Evolutionary conservation across 1,284 basidiomycete species (phyloP).

Genomic region (Heterobasidion occidentale): DNA sequence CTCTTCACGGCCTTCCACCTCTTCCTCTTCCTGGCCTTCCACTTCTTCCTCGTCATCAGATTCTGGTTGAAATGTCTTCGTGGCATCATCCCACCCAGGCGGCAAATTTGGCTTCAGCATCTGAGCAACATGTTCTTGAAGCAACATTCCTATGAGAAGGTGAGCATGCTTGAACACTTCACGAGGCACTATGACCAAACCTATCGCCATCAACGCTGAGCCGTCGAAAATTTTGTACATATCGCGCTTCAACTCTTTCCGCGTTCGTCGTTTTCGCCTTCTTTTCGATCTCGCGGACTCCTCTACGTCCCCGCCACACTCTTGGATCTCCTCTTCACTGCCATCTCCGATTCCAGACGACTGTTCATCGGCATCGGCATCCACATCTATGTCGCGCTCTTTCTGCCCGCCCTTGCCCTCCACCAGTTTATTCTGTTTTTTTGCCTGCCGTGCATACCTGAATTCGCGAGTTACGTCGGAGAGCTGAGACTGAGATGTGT

Average conservation of each 20-base stretch:
- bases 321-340: neutral
- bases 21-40: slow-evolving; percentile 11
- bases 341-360: neutral
- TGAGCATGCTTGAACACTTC: neutral
- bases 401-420: neutral
- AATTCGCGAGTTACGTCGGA: slow-evolving; percentile 39
- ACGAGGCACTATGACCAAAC: slow-evolving; percentile 24
- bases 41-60: neutral
- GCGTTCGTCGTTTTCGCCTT: slow-evolving; percentile 1
- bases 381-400: no score
- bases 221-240: slow-evolving; percentile 72
- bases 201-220: slow-evolving; percentile 60
- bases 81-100: slow-evolving; percentile 31
- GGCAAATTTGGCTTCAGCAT: slow-evolving; percentile 32
- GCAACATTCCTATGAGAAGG: slow-evolving; percentile 43
- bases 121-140: slow-evolving; percentile 53
- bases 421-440: neutral
- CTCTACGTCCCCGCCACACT: neutral
- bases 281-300: neutral
- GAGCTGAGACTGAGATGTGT: slow-evolving; percentile 50
- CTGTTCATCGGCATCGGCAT: no score
- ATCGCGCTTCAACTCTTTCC: slow-evolving; percentile 25
- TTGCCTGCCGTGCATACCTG: slow-evolving; percentile 24
- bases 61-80: slow-evolving; percentile 3
- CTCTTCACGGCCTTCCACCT: slow-evolving; percentile 3